Conservation (phyloP, 495 filamentous ascomycete genomes). For the Cairneyella variabilis region DNA sequence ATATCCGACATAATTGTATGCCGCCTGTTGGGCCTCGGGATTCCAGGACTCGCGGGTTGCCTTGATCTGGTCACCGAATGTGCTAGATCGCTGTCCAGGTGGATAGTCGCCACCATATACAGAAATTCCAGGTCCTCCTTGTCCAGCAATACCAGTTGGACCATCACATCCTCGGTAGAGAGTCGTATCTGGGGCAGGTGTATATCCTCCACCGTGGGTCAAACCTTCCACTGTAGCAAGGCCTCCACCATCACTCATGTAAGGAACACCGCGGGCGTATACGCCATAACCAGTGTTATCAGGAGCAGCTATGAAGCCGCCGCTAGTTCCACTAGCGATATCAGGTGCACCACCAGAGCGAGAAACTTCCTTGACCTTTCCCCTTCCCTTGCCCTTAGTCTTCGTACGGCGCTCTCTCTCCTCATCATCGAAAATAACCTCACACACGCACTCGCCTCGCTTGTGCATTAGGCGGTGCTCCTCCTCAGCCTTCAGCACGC, state of each 20-base stretch:
- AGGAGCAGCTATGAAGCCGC: background rate
- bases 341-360: too few species aligned
- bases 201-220: too few species aligned
- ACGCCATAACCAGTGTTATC: background rate
- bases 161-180: background rate
- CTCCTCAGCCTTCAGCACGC: slow-evolving; percentile 19
- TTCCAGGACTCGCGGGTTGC: background rate
- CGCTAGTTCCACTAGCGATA: background rate
- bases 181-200: too few species aligned
- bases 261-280: too few species aligned
- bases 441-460: slow-evolving; percentile 15
- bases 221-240: too few species aligned
- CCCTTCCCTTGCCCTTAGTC: background rate
- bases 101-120: too few species aligned
- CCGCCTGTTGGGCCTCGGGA: background rate
- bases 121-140: too few species aligned
- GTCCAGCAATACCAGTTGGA: background rate
- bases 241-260: too few species aligned
- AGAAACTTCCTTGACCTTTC: background rate
- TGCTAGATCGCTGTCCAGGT: background rate
- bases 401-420: slow-evolving; percentile 6
- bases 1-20: slow-evolving; percentile 18
- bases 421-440: slow-evolving; percentile 17
- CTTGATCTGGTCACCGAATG: background rate
- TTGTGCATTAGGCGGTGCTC: slow-evolving; percentile 19